Percentiles rank a stretch among this genome's conserved stretches.
These are phyloP conservation scores for Ophiosphaerella herpotricha DNA, from an alignment of 2,329 filamentous ascomycete genomes.

Conservation along the genomic window DNA sequence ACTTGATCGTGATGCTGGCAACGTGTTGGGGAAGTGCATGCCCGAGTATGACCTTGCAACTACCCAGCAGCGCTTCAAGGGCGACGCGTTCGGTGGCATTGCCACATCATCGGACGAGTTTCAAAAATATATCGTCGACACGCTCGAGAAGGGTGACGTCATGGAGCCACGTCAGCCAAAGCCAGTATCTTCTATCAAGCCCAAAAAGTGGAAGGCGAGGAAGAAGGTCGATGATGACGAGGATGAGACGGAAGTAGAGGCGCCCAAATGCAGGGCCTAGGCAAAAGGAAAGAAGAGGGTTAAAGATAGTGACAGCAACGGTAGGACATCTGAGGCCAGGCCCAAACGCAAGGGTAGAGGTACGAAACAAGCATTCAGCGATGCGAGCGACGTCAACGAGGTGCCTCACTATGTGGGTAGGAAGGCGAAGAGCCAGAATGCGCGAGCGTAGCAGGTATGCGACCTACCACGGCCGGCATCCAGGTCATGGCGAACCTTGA, in stretches of 20 bases:
- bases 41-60: slow-evolving; percentile 72
- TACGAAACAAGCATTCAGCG: slow-evolving; percentile 14
- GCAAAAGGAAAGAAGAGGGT: neutral
- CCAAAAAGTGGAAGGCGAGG: slow-evolving; percentile 19
- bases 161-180: slow-evolving; percentile 54
- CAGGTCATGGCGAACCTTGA: neutral
- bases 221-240: slow-evolving; percentile 14
- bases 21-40: slow-evolving; percentile 74
- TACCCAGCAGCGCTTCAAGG: slow-evolving; percentile 59
- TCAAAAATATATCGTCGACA: slow-evolving; percentile 71
- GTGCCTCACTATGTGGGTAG: slow-evolving; percentile 14
- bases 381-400: slow-evolving; percentile 5
- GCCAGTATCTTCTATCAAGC: slow-evolving; percentile 31
- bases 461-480: neutral
- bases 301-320: neutral
- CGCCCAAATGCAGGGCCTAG: neutral
- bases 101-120: slow-evolving; percentile 70
- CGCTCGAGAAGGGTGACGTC: slow-evolving; percentile 75
- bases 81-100: slow-evolving; percentile 72
- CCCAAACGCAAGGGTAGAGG: slow-evolving; percentile 5
- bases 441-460: neutral
- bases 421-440: slow-evolving; percentile 16
- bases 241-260: slow-evolving; percentile 8
- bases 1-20: slow-evolving; percentile 14
- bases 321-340: neutral